These are phyloP conservation scores for Apium graveolens DNA, from an alignment of 129 eudicot genomes.

Conservation along the genomic window DNA sequence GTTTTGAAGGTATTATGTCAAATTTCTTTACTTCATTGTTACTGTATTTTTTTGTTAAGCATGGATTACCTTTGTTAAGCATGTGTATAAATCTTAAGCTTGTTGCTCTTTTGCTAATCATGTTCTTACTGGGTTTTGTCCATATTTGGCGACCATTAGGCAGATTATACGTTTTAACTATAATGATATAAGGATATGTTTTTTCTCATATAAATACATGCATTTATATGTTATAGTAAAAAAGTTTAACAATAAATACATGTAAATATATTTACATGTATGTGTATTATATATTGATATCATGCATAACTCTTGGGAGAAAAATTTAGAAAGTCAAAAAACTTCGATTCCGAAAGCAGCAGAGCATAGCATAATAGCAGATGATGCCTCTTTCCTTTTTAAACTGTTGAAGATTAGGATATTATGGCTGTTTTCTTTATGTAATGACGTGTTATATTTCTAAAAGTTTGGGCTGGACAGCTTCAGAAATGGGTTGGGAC, in stretches of 20 bases:
- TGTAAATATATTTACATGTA: neutral
- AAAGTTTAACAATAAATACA: too few species aligned
- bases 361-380: neutral
- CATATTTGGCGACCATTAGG: neutral
- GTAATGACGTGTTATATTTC: too few species aligned
- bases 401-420: too few species aligned
- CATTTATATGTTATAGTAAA: too few species aligned
- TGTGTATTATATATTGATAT: too few species aligned
- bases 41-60: neutral
- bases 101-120: neutral
- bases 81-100: neutral
- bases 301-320: neutral
- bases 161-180: too few species aligned
- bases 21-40: neutral
- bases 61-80: neutral
- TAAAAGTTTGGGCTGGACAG: too few species aligned
- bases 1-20: constrained; percentile 58
- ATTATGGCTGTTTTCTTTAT: too few species aligned
- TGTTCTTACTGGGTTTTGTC: too few species aligned
- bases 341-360: neutral
- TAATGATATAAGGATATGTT: too few species aligned
- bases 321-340: neutral
- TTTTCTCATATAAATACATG: too few species aligned
- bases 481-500: too few species aligned
- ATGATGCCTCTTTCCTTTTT: neutral